These are phyloP conservation scores for Cystofilobasidium capitatum DNA, from an alignment of 768 basidiomycete species.

Conservation along the genomic window DNA sequence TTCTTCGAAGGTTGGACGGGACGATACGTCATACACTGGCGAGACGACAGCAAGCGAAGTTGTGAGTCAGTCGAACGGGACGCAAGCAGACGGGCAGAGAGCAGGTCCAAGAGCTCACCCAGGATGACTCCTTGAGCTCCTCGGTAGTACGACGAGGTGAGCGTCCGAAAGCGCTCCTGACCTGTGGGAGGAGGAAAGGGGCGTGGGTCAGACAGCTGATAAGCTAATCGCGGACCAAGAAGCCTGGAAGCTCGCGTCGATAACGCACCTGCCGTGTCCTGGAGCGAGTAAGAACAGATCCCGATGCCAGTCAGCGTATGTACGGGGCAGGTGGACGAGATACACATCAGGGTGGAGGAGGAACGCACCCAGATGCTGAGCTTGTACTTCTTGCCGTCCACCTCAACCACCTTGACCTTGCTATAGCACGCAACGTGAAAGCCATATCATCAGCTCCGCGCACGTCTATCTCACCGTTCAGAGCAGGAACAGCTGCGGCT, in stretches of 20 bases:
- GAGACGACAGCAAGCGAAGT: not conserved
- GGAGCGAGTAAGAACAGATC: not conserved
- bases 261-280: conserved; percentile 18
- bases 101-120: conserved; percentile 34
- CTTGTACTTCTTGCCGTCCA: conserved; percentile 47
- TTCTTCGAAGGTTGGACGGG: conserved; percentile 83
- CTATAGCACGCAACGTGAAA: not conserved
- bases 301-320: not conserved
- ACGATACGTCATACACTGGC: conserved; percentile 88
- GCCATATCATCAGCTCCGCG: not conserved
- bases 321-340: not conserved
- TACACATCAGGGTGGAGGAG: not conserved
- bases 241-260: too few relatives aligned
- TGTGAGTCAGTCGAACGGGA: not conserved
- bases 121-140: conserved; percentile 45
- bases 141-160: conserved; percentile 90
- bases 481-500: too few relatives aligned
- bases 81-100: not conserved
- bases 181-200: conserved; percentile 80
- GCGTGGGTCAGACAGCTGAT: not conserved
- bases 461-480: too few relatives aligned
- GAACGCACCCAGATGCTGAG: conserved; percentile 84
- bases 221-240: too few relatives aligned
- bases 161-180: conserved; percentile 90
- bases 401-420: conserved; percentile 21